phyloP scores from a whole-genome alignment of 306 rosid species.

The Ochetophila trinervis region DNA sequence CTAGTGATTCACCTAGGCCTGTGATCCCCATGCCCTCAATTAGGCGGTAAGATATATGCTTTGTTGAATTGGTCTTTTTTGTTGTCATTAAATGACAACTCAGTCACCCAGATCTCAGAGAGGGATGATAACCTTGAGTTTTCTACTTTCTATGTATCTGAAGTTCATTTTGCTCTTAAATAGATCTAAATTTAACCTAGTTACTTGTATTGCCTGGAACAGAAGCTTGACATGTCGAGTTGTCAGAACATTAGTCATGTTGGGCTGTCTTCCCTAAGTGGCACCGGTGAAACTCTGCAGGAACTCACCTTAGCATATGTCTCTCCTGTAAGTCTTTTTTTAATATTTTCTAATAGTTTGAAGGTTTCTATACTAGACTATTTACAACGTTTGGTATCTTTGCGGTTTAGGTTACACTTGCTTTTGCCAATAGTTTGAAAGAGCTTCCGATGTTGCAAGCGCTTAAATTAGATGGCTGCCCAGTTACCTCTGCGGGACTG shows the following conservation, averaged over 20 bases:
- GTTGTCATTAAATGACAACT: background rate
- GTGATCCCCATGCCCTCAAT: background rate
- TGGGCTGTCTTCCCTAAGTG: conserved; percentile 61
- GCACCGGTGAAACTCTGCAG: conserved; percentile 45
- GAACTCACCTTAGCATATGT: conserved; percentile 68
- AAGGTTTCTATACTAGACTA: conserved; percentile 16
- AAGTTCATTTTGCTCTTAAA: background rate
- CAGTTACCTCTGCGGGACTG: conserved; percentile 57
- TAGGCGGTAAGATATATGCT: background rate
- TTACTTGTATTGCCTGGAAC: conserved; percentile 29
- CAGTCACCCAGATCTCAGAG: background rate
- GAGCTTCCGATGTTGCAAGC: conserved; percentile 71
- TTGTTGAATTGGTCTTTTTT: background rate
- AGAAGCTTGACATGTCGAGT: conserved; percentile 85
- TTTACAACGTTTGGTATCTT: conserved; percentile 12
- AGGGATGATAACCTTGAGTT: background rate
- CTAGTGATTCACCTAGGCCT: no score
- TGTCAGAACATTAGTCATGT: conserved; percentile 66
- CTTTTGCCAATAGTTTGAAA: conserved; percentile 62
- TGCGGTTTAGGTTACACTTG: conserved; percentile 65
- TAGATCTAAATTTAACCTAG: conserved; percentile 1
- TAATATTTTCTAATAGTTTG: conserved; percentile 1
- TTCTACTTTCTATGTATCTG: background rate
- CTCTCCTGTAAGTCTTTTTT: conserved; percentile 60
- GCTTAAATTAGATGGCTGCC: conserved; percentile 72